Percentiles rank a stretch among this genome's conserved stretches.
phyloP scores from a whole-genome alignment of 2,329 filamentous ascomycete species.

The Nemania abortiva region DNA sequence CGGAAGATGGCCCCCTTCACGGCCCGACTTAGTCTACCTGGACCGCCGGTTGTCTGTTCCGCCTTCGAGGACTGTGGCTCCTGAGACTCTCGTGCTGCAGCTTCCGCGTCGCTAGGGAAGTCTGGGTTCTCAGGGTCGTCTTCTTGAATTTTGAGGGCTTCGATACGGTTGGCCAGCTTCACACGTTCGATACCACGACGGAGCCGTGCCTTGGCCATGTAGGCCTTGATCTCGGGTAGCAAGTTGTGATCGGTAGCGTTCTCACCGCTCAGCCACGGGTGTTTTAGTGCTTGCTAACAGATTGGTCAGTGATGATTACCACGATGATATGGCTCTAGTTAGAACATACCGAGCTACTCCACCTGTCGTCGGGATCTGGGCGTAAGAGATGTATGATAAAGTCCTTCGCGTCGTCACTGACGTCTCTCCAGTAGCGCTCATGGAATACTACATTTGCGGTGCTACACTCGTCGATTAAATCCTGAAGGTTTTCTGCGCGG shows the following conservation, averaged over 20 bases:
- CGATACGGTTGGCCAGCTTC: slow-evolving; percentile 95
- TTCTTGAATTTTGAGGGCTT: slow-evolving; percentile 92
- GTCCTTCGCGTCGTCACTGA: slow-evolving; percentile 93
- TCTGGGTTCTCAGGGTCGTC: slow-evolving; percentile 83
- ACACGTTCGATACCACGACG: slow-evolving; percentile 95
- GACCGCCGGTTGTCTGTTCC: slow-evolving; percentile 53
- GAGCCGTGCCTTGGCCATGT: slow-evolving; percentile 90
- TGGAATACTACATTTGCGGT: slow-evolving; percentile 90
- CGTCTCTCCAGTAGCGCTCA: slow-evolving; percentile 98
- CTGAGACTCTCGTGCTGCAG: slow-evolving; percentile 64
- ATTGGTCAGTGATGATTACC: slow-evolving; percentile 16
- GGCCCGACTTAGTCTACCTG: slow-evolving; percentile 61
- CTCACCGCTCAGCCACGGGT: slow-evolving; percentile 91
- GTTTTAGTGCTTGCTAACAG: slow-evolving; percentile 77
- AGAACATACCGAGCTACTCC: slow-evolving; percentile 76
- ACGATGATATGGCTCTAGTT: slow-evolving; percentile 18
- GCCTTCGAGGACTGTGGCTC: slow-evolving; percentile 49
- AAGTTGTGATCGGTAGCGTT: slow-evolving; percentile 96
- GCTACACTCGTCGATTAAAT: slow-evolving; percentile 94
- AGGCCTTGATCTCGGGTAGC: slow-evolving; percentile 94
- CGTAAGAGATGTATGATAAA: slow-evolving; percentile 89
- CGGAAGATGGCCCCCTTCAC: slow-evolving; percentile 83
- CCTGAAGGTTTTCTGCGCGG: slow-evolving; percentile 90
- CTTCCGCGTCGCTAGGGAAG: slow-evolving; percentile 72
- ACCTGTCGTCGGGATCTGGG: slow-evolving; percentile 80